A percentile compares a stretch with the other conserved stretches of the same genome.
phyloP scores from a whole-genome alignment of 1,139 yeast species.

The Candida tetrigidarum region DNA sequence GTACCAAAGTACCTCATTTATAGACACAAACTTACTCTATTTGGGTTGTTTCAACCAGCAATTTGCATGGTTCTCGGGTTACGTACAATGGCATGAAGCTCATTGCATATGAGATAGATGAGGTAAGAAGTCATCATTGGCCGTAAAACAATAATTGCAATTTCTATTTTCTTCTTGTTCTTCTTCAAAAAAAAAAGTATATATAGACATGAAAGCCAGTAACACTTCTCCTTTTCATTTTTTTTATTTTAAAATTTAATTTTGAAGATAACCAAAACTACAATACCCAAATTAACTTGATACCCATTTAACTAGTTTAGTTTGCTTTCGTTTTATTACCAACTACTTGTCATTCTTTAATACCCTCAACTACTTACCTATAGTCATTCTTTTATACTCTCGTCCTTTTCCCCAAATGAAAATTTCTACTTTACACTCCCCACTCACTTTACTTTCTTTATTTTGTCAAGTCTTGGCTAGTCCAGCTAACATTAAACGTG shows the following conservation, averaged over 20 bases:
- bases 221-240: not conserved
- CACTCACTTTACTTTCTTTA: conserved; percentile 20
- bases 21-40: not conserved
- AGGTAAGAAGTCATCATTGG: too few species aligned
- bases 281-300: not conserved
- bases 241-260: not conserved
- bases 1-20: not conserved
- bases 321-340: conserved; percentile 1
- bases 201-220: not conserved
- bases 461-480: conserved; percentile 30
- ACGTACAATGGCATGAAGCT: not conserved
- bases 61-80: not conserved
- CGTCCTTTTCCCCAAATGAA: conserved; percentile 30
- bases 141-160: too few species aligned
- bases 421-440: conserved; percentile 31
- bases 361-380: conserved; percentile 17
- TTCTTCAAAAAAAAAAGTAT: too few species aligned
- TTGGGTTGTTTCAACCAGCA: conserved; percentile 3
- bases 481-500: conserved; percentile 25
- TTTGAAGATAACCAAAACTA: not conserved
- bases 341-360: conserved; percentile 6
- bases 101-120: not conserved
- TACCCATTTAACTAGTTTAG: not conserved
- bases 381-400: conserved; percentile 18
- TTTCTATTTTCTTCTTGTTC: too few species aligned